Conservation (phyloP, 1,284 basidiomycete species). For the Puccinia novopanici region DNA sequence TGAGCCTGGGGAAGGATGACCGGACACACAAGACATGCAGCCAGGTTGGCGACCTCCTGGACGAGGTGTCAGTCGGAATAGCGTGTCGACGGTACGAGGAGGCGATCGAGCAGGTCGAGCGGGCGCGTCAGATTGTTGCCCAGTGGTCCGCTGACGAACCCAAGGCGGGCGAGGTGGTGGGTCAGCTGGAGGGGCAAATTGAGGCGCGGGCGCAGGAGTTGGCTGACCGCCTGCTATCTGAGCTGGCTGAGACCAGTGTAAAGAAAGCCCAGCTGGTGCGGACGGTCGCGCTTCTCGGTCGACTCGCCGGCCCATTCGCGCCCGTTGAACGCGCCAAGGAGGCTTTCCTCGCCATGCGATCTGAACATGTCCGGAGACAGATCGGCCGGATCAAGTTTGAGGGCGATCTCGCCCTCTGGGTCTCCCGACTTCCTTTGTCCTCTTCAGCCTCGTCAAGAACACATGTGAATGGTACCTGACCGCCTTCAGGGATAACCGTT, state of each 20-base stretch:
- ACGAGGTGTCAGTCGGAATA: constrained; percentile 87
- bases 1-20: constrained; percentile 55
- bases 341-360: constrained; percentile 78
- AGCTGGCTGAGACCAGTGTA: constrained; percentile 18
- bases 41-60: constrained; percentile 86
- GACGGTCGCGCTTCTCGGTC: constrained; percentile 61
- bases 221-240: neutral
- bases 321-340: constrained; percentile 73
- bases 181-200: neutral
- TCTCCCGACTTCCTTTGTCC: constrained; percentile 79
- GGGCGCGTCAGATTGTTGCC: constrained; percentile 57
- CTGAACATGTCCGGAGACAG: constrained; percentile 72
- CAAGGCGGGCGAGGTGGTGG: neutral
- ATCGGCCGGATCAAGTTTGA: constrained; percentile 85
- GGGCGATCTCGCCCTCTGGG: constrained; percentile 75
- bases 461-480: constrained; percentile 97
- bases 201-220: constrained; percentile 6
- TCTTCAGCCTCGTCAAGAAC: constrained; percentile 87
- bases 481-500: constrained; percentile 90
- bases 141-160: neutral
- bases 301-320: neutral
- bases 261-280: constrained; percentile 19
- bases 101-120: constrained; percentile 78
- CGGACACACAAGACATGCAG: constrained; percentile 60
- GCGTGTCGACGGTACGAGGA: constrained; percentile 85